Base-by-base conservation (phyloP, 1,284 basidiomycete genomes). In the Cryptococcus hybrid region DNA sequence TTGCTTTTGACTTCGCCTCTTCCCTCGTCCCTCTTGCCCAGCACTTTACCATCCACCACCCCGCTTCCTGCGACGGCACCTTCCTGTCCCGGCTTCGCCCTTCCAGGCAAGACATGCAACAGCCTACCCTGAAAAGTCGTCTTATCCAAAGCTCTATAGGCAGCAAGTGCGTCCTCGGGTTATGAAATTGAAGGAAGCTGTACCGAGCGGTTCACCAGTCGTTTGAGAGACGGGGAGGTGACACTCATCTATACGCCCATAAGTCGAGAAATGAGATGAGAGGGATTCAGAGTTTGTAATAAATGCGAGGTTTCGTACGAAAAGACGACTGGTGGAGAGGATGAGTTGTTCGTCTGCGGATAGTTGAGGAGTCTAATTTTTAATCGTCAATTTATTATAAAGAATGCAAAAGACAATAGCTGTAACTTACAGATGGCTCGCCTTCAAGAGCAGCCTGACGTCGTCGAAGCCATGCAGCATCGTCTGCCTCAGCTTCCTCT, bases 61-160 rank as follows among this genome's bases (percentile, higher is more conserved):
- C 80, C 75, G 18, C n/a, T 15, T 6, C 47, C 47, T 9, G n/a
- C n/a, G 7, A 1, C 18, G 52, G 82, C 80, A 60, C 80, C 83
- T 84, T 82, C 69, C 88, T 86, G 43, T 87, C 87, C 24, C 86
- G 69, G 72, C 51, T 70, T 68, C 11, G 73, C 70, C 45, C 77
- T 62, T 5, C 77, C 94, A 0, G 90, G 89, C 0, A 98, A 80
- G 47, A 99, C 87, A 70, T 99, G 95, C 2, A 99, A 73, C 3
- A 98, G 76, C 13, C 95, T 86, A 3, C 95, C 95, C 79, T 96
- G 92, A 76, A 97, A 95, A 0, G 90, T 88, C 48, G 83, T 86
- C 63, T 87, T 88, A 73, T 99, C 94, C 37, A 96, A 82, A 0
- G 81, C 82, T 58, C 87, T 82, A 64, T 86, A 92, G 0, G 94